phyloP scores from a whole-genome alignment of 257 asterid genomes.

The Agastache rugosa region DNA sequence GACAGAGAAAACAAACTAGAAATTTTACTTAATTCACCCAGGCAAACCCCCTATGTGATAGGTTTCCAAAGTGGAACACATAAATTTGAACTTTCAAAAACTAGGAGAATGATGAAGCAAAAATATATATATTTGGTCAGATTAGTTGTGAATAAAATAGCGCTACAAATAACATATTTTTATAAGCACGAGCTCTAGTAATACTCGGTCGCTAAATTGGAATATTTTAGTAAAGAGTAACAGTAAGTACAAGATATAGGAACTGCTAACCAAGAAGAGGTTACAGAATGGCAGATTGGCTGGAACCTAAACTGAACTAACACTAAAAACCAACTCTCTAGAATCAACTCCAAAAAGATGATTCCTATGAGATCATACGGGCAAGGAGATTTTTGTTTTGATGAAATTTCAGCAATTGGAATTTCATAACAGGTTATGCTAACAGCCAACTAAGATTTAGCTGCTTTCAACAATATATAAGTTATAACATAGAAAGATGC shows the following conservation, averaged over 20 bases:
- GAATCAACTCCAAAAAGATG: neutral
- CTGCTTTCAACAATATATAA: too few species aligned
- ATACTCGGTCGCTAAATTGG: neutral
- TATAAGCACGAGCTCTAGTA: neutral
- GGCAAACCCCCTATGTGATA: constrained; percentile 14
- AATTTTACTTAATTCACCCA: constrained; percentile 10
- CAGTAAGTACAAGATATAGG: too few species aligned
- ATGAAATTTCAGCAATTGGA: neutral
- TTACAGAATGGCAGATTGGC: neutral
- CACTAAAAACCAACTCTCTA: neutral
- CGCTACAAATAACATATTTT: too few species aligned
- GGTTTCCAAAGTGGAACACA: constrained; percentile 25
- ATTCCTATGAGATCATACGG: neutral
- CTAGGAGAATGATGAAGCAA: constrained; percentile 24
- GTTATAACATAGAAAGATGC: too few species aligned
- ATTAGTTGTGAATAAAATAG: too few species aligned
- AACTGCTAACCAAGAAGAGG: neutral
- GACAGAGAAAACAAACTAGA: constrained; percentile 34
- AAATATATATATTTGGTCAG: neutral
- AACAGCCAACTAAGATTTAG: neutral
- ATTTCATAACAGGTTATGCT: neutral
- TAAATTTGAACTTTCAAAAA: neutral
- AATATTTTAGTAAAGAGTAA: neutral
- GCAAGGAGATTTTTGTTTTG: neutral
- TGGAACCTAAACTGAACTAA: neutral